Evolutionary conservation across 1,284 basidiomycete species (phyloP), one percentile per base, ranked within the genome.

Genomic region (Sparassis latifolia): DNA sequence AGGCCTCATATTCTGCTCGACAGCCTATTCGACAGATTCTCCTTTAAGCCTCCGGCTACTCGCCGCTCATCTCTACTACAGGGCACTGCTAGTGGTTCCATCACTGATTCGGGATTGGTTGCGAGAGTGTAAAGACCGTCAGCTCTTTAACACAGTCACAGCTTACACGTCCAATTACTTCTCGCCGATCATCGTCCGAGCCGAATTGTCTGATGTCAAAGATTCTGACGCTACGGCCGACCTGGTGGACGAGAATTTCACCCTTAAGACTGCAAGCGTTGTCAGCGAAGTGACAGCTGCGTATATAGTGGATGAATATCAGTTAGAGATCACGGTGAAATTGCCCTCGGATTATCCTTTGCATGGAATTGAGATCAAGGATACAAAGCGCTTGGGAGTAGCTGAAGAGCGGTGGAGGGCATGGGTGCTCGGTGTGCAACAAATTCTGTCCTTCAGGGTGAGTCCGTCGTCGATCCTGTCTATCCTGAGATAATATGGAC

Each of bases 341-440:
- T 82, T 99, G 33, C 97, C 97, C 1, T 65, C 70, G 3, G 95
- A 98, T 63, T 99, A 92, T 81, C 97, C 97, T 0, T 71, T 99
- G 40, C 88, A 88, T 58, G 80, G 79, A 35, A 88, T 98, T 35
- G 94, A 97, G 64, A 85, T 98, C 28, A 81, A 83, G 59, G 95
- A 97, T 61, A 75, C 89, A 43, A 84, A 86, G 63, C 79, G 84
- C 53, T 85, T 97, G 5, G 94, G 92, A 2, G 92, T 99, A 3
- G 83, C 89, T 28, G 95, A 97, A 63, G 85, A 85, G 53, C 82
- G 84, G 53, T 98, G 96, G 95, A 75, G 94, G 55, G 88, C 90
- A 1, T 99, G 96, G 97, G 76, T 97, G 51, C 78, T 99, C 37
- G 90, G 86, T 28, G 87, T 97, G 32, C 93, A 96, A 66, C 95